A percentile compares a stretch with the other conserved stretches of the same genome.
phyloP scores from a whole-genome alignment of 129 eudicot species.

The Tagetes patula region DNA sequence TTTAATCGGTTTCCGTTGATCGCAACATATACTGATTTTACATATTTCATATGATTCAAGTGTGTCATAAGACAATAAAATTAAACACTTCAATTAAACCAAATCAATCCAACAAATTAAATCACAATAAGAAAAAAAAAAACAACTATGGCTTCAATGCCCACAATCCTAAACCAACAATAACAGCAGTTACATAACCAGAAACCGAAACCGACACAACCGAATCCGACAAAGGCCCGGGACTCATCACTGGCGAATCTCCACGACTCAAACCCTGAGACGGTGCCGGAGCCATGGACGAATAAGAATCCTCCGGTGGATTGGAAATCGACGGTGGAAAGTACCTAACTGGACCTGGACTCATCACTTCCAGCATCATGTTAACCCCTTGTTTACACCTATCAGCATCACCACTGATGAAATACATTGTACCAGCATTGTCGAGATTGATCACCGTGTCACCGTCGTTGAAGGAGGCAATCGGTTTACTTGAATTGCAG shows the following conservation, averaged over 20 bases:
- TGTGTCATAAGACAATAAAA: background rate
- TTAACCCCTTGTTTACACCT: slow-evolving; percentile 62
- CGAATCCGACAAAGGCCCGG: slow-evolving; percentile 18
- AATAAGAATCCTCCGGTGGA: slow-evolving; percentile 23
- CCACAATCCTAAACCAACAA: slow-evolving; percentile 25
- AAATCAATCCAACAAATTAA: slow-evolving; percentile 2
- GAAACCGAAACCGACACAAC: background rate
- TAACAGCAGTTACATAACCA: slow-evolving; percentile 7
- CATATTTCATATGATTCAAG: too few relatives aligned
- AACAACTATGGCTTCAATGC: background rate
- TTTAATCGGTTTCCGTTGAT: too few relatives aligned
- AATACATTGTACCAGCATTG: slow-evolving; percentile 46
- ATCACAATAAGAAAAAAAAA: too few relatives aligned
- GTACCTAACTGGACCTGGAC: slow-evolving; percentile 17
- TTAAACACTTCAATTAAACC: slow-evolving; percentile 12
- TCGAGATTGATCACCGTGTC: slow-evolving; percentile 49
- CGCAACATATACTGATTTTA: too few relatives aligned
- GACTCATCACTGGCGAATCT: background rate
- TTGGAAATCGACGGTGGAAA: slow-evolving; percentile 23
- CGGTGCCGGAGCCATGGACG: slow-evolving; percentile 35
- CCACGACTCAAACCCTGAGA: slow-evolving; percentile 31
- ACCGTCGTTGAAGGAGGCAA: slow-evolving; percentile 44
- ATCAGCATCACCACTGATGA: slow-evolving; percentile 47
- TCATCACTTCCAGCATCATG: slow-evolving; percentile 45
- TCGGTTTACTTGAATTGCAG: slow-evolving; percentile 47